Evolutionary conservation across 306 rosid species (phyloP), one percentile per base, ranked within the genome.

Genomic region (Echinosophora koreensis): DNA sequence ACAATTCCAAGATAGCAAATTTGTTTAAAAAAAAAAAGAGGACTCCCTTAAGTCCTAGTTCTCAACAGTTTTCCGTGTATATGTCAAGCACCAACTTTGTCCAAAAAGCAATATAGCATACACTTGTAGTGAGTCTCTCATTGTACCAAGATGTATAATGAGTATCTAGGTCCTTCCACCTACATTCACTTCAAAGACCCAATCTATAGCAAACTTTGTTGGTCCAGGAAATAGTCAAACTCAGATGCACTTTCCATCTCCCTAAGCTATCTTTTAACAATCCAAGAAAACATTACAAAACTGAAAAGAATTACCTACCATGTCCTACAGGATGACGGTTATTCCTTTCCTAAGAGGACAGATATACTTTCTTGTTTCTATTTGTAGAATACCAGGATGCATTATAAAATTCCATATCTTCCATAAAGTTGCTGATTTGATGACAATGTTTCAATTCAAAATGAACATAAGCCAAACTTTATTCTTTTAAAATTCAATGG

Each of bases 41-140:
- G 50, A 55, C 32, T 55, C 59, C 68, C 77, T 61, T 0, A 70
- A 54, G 34, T 70, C 78, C 27, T 54, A 61, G 70, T 66, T 68
- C 32, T 63, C 60, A 35, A 56, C 56, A 65, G 30, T 73, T 66
- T 62, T 41, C 14, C 60, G 5, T 28, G 49, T 35, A 39, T 37
- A 30, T 28, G 6, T 35, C 6, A 72, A 8, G 68, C 46, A 39
- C 42, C 35, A 16, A 56, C 9, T 57, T 54, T 16, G 60, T 46
- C 22, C 59, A 44, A 44, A 60, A 60, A n/a, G 60, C 8, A 32
- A 4, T 35, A 59, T 28, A 4, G 35, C 60, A 74, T 15, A 15
- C 6, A 42, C 44, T 51, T 13, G 8, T 42, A 64, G 51, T 22
- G 8, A 49, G 58, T 8, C 18, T 64, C 37, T 8, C 35, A 50